phyloP scores from a whole-genome alignment of 2,329 filamentous ascomycete genomes.

The Alternaria conjuncta region DNA sequence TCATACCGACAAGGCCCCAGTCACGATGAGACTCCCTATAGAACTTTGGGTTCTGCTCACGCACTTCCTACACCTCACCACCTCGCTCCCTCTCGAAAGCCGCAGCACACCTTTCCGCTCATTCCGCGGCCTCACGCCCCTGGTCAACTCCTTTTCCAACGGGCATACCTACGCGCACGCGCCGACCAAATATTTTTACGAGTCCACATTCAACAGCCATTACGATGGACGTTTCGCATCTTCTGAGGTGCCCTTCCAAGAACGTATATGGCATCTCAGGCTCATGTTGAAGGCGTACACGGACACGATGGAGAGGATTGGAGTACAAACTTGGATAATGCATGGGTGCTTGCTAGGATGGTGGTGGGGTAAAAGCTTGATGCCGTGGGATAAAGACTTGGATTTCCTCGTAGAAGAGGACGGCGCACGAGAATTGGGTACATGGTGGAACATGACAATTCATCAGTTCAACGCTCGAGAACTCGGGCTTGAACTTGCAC shows the following conservation, averaged over 20 bases:
- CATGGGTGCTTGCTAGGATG: constrained; percentile 66
- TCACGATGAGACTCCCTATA: constrained; percentile 7
- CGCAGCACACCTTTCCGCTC: constrained; percentile 13
- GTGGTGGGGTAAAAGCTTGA: constrained; percentile 68
- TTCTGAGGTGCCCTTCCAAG: constrained; percentile 53
- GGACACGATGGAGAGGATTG: constrained; percentile 62
- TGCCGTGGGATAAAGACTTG: constrained; percentile 68
- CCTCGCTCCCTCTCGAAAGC: constrained; percentile 13
- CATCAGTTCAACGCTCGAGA: constrained; percentile 46
- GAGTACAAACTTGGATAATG: constrained; percentile 68
- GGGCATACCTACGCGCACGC: constrained; percentile 13
- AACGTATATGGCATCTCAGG: constrained; percentile 57
- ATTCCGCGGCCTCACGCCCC: constrained; percentile 26
- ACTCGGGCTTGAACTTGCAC: constrained; percentile 6
- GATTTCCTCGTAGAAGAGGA: constrained; percentile 65
- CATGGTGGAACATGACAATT: constrained; percentile 68
- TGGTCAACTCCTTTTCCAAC: constrained; percentile 25
- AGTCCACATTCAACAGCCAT: constrained; percentile 58
- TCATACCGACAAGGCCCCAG: neutral
- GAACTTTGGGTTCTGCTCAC: constrained; percentile 1
- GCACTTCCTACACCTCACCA: neutral
- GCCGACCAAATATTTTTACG: constrained; percentile 45
- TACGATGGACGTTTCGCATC: constrained; percentile 65
- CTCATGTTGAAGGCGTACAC: constrained; percentile 63
- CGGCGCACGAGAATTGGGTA: constrained; percentile 62